Evolutionary conservation across 768 basidiomycete genomes (phyloP), one percentile per base, ranked within the genome.

Genomic region (Boletales sp.): DNA sequence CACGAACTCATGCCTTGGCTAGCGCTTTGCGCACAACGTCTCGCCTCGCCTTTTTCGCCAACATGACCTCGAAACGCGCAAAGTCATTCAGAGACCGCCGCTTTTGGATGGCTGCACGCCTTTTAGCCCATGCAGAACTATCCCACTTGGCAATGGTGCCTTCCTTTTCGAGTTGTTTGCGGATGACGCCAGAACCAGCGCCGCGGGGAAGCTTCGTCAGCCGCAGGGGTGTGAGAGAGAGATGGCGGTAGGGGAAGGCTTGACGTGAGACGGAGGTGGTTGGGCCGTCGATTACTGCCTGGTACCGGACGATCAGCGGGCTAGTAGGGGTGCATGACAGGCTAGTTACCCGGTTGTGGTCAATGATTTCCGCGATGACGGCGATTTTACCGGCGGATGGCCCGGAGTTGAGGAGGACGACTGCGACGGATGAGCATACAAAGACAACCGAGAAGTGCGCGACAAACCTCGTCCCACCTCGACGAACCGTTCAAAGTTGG

Each of bases 211-310:
- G 84, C 53, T 82, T 82, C 55, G 83, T 80, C 59, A 97, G 76
- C 60, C 81, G 75, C 71, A 94, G 76, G 50, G 90, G 87, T 19
- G 94, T 97, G 66, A 99, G 88, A 67, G 85, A 81, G 63, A 97
- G 79, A 74, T 96, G 86, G 69, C 88, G 88, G 84, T 88, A 97
- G 58, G 90, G 82, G 78, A 84, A 90, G 25, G 87, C 66, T 73
- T 96, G 95, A 63, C 96, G 91, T 59, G 95, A 87, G 47, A 99
- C 94, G 55, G 79, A 83, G 51, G 94, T 92, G 33, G 81, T 80
- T 47, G 96, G 94, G 41, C 94, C 94, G 72, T 98, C 95, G 64
- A 98, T 83, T 67, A 99, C 83, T 32, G 94, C 95, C 95, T 98
- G 63, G 0, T 46, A 17, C 30, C 41, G 9, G 19, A 33, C 17